phyloP scores from a whole-genome alignment of 2,329 filamentous ascomycete species.

The Orbilia javanica region DNA sequence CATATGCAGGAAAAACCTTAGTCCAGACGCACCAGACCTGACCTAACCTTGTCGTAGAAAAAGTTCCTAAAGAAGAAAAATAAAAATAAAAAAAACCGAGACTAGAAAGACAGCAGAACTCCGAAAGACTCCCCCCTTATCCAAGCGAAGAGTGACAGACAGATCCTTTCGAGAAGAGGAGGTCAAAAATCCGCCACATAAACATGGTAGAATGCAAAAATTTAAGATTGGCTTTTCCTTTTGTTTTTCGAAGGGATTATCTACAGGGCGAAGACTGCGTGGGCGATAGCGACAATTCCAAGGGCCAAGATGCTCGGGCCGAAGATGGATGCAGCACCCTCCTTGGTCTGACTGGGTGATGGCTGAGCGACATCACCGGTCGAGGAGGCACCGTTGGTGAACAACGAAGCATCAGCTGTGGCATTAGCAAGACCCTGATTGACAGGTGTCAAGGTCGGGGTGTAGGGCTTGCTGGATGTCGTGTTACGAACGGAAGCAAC shows the following conservation, averaged over 20 bases:
- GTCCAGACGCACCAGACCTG: slow-evolving; percentile 16
- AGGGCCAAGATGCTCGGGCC: slow-evolving; percentile 48
- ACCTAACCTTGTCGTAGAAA: slow-evolving; percentile 1
- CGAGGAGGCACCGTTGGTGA: slow-evolving; percentile 37
- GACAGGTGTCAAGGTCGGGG: slow-evolving; percentile 54
- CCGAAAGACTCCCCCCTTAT: slow-evolving; percentile 52
- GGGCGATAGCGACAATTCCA: slow-evolving; percentile 44
- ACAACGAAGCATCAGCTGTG: slow-evolving; percentile 50
- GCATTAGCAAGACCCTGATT: slow-evolving; percentile 53
- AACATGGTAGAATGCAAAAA: slow-evolving; percentile 10
- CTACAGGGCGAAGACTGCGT: slow-evolving; percentile 47
- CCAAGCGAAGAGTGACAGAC: slow-evolving; percentile 17
- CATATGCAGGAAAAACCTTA: neutral
- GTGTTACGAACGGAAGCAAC: slow-evolving; percentile 10
- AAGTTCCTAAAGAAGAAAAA: slow-evolving; percentile 7
- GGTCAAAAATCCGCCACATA: slow-evolving; percentile 1
- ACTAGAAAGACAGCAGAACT: slow-evolving; percentile 34
- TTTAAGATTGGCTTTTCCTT: slow-evolving; percentile 29
- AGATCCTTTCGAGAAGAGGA: neutral
- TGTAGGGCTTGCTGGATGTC: slow-evolving; percentile 37
- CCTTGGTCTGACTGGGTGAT: slow-evolving; percentile 21
- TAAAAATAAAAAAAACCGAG: neutral
- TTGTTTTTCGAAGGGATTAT: slow-evolving; percentile 33
- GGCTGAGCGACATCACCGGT: slow-evolving; percentile 24
- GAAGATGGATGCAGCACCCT: slow-evolving; percentile 32